These are phyloP conservation scores for Elsinoe arachidis DNA, from an alignment of 2,329 filamentous ascomycete genomes.

Conservation along the genomic window DNA sequence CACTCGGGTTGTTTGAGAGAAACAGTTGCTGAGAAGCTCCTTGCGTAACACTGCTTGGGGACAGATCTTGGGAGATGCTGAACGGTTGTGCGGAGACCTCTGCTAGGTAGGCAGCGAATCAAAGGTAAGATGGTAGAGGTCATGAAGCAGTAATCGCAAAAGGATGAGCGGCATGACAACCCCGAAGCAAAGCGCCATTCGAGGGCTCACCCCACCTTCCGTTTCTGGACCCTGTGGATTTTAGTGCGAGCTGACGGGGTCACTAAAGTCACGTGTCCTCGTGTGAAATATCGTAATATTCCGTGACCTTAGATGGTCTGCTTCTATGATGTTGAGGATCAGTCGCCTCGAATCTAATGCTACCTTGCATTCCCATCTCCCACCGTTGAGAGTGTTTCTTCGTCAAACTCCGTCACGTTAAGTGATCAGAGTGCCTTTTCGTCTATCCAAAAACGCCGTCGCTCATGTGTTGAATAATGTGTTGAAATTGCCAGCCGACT, in stretches of 20 bases:
- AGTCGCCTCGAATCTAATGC: not conserved
- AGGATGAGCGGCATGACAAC: not conserved
- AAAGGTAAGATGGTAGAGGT: not conserved
- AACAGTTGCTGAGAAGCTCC: not conserved
- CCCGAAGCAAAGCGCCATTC: slow-evolving; percentile 1
- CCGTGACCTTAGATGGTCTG: not conserved
- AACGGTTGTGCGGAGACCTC: not conserved
- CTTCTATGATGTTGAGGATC: not conserved
- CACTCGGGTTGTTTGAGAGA: slow-evolving; percentile 22
- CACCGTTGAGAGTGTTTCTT: slow-evolving; percentile 9
- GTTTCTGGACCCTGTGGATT: not conserved
- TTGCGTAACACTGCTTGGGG: not conserved
- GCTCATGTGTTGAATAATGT: slow-evolving; percentile 10
- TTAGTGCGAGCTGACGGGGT: not conserved
- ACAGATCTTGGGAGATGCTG: no score
- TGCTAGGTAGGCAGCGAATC: not conserved
- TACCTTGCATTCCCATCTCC: not conserved
- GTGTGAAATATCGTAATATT: not conserved
- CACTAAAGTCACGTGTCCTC: not conserved
- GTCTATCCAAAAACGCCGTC: slow-evolving; percentile 13
- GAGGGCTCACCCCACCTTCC: slow-evolving; percentile 1
- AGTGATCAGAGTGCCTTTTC: slow-evolving; percentile 9
- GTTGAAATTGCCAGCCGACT: slow-evolving; percentile 1
- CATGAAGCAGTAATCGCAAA: slow-evolving; percentile 1
- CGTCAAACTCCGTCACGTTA: slow-evolving; percentile 5